Conservation (phyloP, 176 grass and related monocot genomes). For the Secale cereale region DNA sequence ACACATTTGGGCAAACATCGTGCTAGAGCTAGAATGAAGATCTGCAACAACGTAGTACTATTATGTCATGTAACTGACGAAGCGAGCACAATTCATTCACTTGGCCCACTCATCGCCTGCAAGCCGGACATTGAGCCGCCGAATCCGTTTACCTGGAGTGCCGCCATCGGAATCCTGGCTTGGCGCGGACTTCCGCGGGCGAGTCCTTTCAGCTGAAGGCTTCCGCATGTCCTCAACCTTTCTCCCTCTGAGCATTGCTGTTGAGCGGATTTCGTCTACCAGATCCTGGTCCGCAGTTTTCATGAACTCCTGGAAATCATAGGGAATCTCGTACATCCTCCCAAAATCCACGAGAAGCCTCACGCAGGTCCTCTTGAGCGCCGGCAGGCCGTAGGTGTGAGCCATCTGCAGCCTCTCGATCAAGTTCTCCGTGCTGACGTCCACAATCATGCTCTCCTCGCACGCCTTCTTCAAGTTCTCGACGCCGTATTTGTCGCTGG, state of each 20-base stretch:
- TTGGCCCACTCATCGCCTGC: neutral
- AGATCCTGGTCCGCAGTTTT: constrained; percentile 3
- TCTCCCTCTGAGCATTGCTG: neutral
- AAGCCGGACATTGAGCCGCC: neutral
- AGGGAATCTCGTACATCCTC: neutral
- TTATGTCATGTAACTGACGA: no score
- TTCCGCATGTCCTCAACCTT: neutral
- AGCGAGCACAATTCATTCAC: no score
- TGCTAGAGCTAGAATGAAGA: no score
- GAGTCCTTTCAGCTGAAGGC: neutral
- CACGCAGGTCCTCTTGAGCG: constrained; percentile 48
- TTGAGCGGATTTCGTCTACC: neutral
- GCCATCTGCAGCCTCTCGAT: constrained; percentile 48
- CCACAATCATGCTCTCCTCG: constrained; percentile 36
- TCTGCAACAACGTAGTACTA: no score
- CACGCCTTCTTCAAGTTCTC: constrained; percentile 38
- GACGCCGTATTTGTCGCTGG: neutral
- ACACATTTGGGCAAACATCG: no score
- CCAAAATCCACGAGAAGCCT: constrained; percentile 2
- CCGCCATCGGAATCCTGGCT: neutral
- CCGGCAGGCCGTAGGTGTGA: constrained; percentile 33
- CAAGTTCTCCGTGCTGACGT: constrained; percentile 38
- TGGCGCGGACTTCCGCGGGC: neutral
- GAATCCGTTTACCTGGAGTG: neutral
- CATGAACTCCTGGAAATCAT: constrained; percentile 37